A percentile compares a stretch with the other conserved stretches of the same genome.
These are phyloP conservation scores for Ochetophila trinervis DNA, from an alignment of 306 rosid genomes.

Conservation along the genomic window DNA sequence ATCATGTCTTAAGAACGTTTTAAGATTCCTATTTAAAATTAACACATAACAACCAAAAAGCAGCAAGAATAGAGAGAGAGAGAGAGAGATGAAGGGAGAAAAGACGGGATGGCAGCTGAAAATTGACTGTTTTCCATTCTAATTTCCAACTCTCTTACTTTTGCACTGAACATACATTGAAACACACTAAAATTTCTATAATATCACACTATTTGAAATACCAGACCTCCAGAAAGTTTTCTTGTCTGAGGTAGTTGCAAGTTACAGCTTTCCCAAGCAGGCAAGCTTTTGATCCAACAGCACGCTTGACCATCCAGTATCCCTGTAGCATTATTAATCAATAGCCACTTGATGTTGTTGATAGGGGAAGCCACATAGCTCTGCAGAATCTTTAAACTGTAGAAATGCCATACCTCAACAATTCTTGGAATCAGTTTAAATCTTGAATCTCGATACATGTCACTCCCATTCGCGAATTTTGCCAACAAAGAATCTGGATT, in stretches of 20 bases:
- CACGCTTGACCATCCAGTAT: slow-evolving; percentile 99
- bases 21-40: no score
- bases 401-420: slow-evolving; percentile 53
- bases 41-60: no score
- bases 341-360: slow-evolving; percentile 14
- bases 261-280: slow-evolving; percentile 86
- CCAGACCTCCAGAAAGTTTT: slow-evolving; percentile 86
- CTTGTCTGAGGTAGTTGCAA: slow-evolving; percentile 77
- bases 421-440: slow-evolving; percentile 95
- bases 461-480: slow-evolving; percentile 75
- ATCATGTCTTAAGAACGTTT: no score
- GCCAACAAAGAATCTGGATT: slow-evolving; percentile 66
- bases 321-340: slow-evolving; percentile 55
- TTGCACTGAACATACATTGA: no score
- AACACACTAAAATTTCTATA: no score
- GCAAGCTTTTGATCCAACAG: slow-evolving; percentile 99
- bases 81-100: no score
- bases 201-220: neutral
- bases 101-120: no score
- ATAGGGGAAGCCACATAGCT: neutral
- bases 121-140: no score
- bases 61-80: no score
- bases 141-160: no score
- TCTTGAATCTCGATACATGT: slow-evolving; percentile 71
- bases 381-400: slow-evolving; percentile 20